Percentiles rank a stretch among this genome's conserved stretches.
phyloP scores from a whole-genome alignment of 176 grass and related monocot species.

The Oryza coarctata region DNA sequence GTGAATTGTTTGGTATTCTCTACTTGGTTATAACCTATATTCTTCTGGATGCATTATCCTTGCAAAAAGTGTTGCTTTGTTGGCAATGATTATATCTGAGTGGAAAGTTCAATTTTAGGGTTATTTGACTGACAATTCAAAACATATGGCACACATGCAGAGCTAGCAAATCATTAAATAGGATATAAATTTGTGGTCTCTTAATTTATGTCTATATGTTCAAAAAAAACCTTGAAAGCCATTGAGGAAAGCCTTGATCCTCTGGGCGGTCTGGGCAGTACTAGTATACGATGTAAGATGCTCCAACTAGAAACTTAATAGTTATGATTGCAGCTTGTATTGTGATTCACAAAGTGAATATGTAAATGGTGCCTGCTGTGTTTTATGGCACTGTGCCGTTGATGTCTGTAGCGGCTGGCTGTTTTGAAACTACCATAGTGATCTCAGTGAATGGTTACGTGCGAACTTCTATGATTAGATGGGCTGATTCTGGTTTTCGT shows the following conservation, averaged over 20 bases:
- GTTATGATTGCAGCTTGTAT: not conserved
- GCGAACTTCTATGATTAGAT: not conserved
- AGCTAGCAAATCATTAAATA: not conserved
- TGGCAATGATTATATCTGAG: not conserved
- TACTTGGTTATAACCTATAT: not conserved
- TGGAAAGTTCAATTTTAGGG: not conserved
- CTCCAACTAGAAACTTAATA: not conserved
- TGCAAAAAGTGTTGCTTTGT: not conserved
- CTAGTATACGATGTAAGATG: not conserved
- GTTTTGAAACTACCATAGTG: not conserved
- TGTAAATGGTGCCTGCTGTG: not conserved
- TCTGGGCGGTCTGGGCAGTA: not conserved
- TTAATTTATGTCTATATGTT: not conserved
- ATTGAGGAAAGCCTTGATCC: not conserved
- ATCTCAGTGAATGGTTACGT: not conserved
- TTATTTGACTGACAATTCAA: not conserved
- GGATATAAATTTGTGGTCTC: not conserved
- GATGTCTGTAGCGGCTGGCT: not conserved
- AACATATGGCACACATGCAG: not conserved
- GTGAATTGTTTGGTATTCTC: not conserved
- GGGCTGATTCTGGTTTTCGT: not conserved
- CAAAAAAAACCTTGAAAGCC: not conserved
- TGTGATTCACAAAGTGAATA: not conserved
- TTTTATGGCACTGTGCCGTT: not conserved
- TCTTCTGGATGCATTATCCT: not conserved